Evolutionary conservation across 2,329 filamentous ascomycete species (phyloP).

Genomic region (Aureobasidium sp.): DNA sequence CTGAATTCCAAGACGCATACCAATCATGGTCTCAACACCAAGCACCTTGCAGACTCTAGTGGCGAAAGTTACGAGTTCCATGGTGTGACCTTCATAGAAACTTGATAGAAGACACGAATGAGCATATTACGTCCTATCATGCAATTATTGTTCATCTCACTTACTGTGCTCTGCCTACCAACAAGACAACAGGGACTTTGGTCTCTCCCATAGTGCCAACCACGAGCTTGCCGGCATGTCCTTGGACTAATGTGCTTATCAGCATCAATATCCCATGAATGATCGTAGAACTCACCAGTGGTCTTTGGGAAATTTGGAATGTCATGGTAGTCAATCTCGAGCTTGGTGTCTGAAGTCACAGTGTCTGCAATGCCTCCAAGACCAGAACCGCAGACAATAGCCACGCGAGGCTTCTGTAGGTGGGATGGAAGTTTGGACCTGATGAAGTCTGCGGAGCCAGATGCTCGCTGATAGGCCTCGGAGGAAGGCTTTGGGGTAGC

Average conservation of each 20-base stretch:
- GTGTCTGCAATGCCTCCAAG: slow-evolving; percentile 53
- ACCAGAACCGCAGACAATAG: slow-evolving; percentile 58
- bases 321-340: slow-evolving; percentile 49
- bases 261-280: neutral
- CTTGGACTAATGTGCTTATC: slow-evolving; percentile 27
- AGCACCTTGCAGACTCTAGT: slow-evolving; percentile 56
- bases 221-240: slow-evolving; percentile 58
- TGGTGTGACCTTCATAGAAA: slow-evolving; percentile 60
- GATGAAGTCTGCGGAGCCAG: slow-evolving; percentile 45
- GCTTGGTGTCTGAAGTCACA: slow-evolving; percentile 41
- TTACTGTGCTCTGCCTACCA: slow-evolving; percentile 58
- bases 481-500: neutral
- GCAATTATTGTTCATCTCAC: slow-evolving; percentile 23
- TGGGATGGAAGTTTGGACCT: slow-evolving; percentile 40
- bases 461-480: slow-evolving; percentile 34
- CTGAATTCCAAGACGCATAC: slow-evolving; percentile 27
- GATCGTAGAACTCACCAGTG: slow-evolving; percentile 41
- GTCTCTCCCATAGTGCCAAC: slow-evolving; percentile 50
- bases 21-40: slow-evolving; percentile 52
- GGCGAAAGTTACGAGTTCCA: slow-evolving; percentile 55
- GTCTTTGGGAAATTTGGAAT: slow-evolving; percentile 55
- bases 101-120: slow-evolving; percentile 30
- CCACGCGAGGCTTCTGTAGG: slow-evolving; percentile 45
- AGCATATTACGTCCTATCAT: slow-evolving; percentile 7
- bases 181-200: slow-evolving; percentile 50